phyloP scores from a whole-genome alignment of 805 yeast species.

The Grigorovia transvaalensis region DNA sequence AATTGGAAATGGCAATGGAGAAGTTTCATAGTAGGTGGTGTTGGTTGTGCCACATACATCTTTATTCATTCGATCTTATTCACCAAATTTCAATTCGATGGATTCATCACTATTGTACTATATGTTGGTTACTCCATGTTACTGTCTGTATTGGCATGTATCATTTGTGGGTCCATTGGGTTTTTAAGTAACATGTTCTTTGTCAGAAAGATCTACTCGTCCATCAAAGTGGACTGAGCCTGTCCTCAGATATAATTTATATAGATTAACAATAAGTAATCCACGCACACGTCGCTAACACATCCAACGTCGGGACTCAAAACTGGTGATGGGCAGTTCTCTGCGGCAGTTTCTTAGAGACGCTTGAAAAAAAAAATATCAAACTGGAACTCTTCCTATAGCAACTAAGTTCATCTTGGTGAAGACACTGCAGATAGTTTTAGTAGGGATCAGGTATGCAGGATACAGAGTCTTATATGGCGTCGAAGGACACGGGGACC shows the following conservation, averaged over 20 bases:
- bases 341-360: no score
- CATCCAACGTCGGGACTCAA: no score
- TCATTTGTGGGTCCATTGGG: conserved; percentile 84
- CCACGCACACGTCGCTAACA: no score
- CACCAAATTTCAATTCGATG: conserved; percentile 59
- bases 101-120: conserved; percentile 63
- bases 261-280: no score
- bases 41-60: conserved; percentile 78
- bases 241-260: neutral
- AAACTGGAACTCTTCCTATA: no score
- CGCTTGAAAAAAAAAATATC: no score
- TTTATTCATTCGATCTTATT: conserved; percentile 74
- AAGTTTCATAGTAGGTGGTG: conserved; percentile 80
- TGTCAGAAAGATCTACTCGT: conserved; percentile 67
- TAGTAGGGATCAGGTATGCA: no score
- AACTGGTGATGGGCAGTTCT: no score
- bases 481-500: no score
- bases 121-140: conserved; percentile 76
- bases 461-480: no score
- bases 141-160: conserved; percentile 58
- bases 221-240: conserved; percentile 70
- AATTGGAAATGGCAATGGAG: conserved; percentile 98
- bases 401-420: no score
- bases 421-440: no score
- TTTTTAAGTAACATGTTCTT: conserved; percentile 65